Base-by-base conservation (phyloP, 768 basidiomycete species). In the Boletus reticulatus region DNA sequence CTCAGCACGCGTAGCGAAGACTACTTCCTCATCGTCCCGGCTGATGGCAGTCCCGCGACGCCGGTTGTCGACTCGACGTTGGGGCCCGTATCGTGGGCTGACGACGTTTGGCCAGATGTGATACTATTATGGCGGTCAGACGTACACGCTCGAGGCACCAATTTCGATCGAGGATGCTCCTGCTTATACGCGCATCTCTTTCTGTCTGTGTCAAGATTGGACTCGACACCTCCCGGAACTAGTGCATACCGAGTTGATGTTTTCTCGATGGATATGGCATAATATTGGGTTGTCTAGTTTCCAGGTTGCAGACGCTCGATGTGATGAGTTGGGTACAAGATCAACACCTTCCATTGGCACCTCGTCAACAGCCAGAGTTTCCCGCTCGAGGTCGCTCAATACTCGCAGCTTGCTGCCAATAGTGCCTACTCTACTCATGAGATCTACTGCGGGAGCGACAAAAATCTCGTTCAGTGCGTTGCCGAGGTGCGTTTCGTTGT, bases 291-390 rank as follows among this genome's bases (percentile, higher is more conserved):
- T n/a, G 14, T 42, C 17, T 51, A 78, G 76, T 54, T 76, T 72
- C 57, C 73, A 78, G 1, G 68, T 76, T 4, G 17, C 50, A 3
- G 43, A 81, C 79, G 1, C 59, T 85, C 20, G 78, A 83, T 39
- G 76, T 79, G 12, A 82, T 83, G 80, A 73, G 75, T 14, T 76
- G 76, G 72, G 76, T 77, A n/a, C 57, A 85, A 84, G 75, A 73
- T 72, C 50, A 92, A 85, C 69, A 83, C 81, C 2, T 81, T 94
- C 62, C 89, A 94, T 60, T 94, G 91, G 92, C 92, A 94, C 64
- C 76, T 91, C 53, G 84, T 84, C 36, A 92, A 94, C 70, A 83
- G 84, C 51, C 89, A 94, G 63, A 85, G 83, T 36, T 94, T 89
- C 75, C 91, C 92, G 2, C 76, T 94, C 14, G 75, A 80, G 38